Evolutionary conservation across 2,329 filamentous ascomycete species (phyloP), one percentile per base, ranked within the genome.

Genomic region (Didymellaceae sp.): DNA sequence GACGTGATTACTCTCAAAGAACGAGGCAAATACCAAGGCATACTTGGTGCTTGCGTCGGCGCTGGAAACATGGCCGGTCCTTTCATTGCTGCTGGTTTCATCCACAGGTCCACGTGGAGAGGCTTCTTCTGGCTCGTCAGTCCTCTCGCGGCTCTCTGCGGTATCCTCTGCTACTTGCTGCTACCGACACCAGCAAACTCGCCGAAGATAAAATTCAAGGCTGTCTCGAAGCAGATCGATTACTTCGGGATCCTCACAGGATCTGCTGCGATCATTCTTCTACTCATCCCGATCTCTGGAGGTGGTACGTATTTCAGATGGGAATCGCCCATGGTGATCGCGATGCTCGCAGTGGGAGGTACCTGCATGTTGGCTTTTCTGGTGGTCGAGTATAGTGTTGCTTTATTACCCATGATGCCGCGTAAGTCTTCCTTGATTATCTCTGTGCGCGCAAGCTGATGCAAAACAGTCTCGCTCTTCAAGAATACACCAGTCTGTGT

Each of bases 261-360:
- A 4, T 82, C 82, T 0, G 70, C 79, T 6, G 83, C 79, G 0
- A 79, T 86, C 21, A 79, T 87, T 8, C 75, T 87, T 10, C 58
- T 88, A 2, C 74, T 88, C 14, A 84, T 88, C 34, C 85, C 85
- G 0, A 79, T 88, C 10, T 86, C 84, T 2, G 83, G 83, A 13
- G 83, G 81, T 48, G 83, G 81, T 1, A 77, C 78, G 0, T 83
- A 83, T 51, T 85, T 84, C 54, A 66, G 74, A 3, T 85, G 82
- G 82, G 61, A 75, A 21, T 83, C 80, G 8, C 74, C 82, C 0
- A 78, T 85, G 76, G 79, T 84, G 1, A 83, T 87, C 17, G 76
- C 77, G 28, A 85, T 86, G 82, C 71, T 87, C 10, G 69, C 71
- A 0, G 70, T 85, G 10, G 82, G 82, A 13, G 68, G 68, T 0